Base-by-base conservation (phyloP, 2,329 filamentous ascomycete genomes). In the Pestalotiopsis fici region DNA sequence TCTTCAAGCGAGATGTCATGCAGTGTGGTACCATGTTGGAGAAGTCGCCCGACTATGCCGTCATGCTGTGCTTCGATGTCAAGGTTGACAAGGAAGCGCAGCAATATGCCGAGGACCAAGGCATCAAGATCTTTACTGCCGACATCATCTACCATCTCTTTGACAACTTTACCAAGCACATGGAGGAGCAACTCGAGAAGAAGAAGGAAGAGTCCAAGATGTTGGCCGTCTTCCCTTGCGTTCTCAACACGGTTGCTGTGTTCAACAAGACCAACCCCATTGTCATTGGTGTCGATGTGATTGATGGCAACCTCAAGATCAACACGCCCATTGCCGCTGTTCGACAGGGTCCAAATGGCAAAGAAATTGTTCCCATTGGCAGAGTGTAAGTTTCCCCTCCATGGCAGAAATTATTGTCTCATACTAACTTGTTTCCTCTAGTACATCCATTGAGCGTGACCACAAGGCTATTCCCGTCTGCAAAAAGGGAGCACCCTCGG, bases 121-220 rank as follows among this genome's bases (percentile, higher is more conserved):
- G 94, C 64, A 93, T 99, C 83, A 98, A 97, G 86, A 93, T 99
- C 75, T 99, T 99, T 85, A 97, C 94, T 3, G 96, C 97, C 2
- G 95, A 99, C 80, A 99, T 99, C 75, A 99, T 99, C 77, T 99
- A 99, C 82, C 96, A 99, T 80, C 85, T 99, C 67, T 99, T 99
- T 79, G 97, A 99, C 81, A 87, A 93, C 71, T 99, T 99, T 83
- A 98, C 93, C 56, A 93, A 93, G 80, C 95, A 99, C 81, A 97
- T 98, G 93, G 90, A 91, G 35, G 86, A 93, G 74, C 87, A 97
- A 72, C 86, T 91, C 35, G 94, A 95, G 82, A 91, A 95, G 86
- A 95, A 94, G 85, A 98, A 98, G 86, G 95, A 98, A 77, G 95
- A 98, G 76, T 93, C 91, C 76, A 98, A 98, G 85, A 89, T 98